A percentile compares a stretch with the other conserved stretches of the same genome.
Conservation (phyloP, 495 filamentous ascomycete genomes). For the Podospora pseudocomata region DNA sequence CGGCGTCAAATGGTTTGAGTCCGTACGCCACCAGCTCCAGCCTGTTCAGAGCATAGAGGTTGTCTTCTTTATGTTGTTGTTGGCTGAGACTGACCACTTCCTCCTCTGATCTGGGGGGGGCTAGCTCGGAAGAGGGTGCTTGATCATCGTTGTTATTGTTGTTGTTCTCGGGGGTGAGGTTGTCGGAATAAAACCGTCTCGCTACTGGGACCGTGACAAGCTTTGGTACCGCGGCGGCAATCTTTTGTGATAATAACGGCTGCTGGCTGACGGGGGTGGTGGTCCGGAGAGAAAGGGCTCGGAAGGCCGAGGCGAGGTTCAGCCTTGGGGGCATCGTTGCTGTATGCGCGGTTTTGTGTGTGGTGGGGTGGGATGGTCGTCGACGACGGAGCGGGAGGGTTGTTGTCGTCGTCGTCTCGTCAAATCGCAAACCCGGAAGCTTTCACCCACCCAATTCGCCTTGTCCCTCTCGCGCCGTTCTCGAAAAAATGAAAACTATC, state of each 20-base stretch:
- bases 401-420: no score
- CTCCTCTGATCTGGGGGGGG: background rate
- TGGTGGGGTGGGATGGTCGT: constrained; percentile 3
- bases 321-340: constrained; percentile 49
- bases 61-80: constrained; percentile 23
- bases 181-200: constrained; percentile 24
- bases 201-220: constrained; percentile 27
- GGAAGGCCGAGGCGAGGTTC: constrained; percentile 39
- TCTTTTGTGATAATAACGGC: constrained; percentile 39
- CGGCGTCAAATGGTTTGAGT: constrained; percentile 27
- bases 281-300: constrained; percentile 32
- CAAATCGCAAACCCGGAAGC: constrained; percentile 1
- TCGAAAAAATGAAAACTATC: constrained; percentile 13
- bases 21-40: constrained; percentile 36
- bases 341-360: constrained; percentile 7
- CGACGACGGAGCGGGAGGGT: constrained; percentile 1
- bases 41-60: constrained; percentile 35
- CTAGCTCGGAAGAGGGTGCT: constrained; percentile 11
- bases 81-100: background rate
- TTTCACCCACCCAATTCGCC: background rate
- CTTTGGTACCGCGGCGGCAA: constrained; percentile 35
- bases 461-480: background rate
- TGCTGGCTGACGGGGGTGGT: background rate
- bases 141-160: no score
- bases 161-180: background rate